Conservation (phyloP, 495 filamentous ascomycete species). For the Lasiosphaeriaceae sp. region DNA sequence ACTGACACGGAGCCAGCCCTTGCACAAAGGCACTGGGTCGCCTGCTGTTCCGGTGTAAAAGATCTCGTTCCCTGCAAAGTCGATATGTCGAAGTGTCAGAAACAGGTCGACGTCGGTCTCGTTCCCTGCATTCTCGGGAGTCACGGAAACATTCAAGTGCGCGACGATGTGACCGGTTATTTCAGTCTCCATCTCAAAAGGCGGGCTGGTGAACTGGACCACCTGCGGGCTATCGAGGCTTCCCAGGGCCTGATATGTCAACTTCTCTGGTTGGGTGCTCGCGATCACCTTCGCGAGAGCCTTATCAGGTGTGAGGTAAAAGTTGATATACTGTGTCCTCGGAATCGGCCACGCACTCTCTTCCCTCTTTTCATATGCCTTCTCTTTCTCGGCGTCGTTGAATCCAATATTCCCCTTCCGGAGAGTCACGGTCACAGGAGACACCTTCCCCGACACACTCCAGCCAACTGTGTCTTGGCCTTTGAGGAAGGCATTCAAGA, state of each 20-base stretch:
- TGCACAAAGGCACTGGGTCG: slow-evolving; percentile 45
- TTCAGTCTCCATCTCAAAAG: slow-evolving; percentile 56
- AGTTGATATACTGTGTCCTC: slow-evolving; percentile 55
- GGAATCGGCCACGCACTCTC: slow-evolving; percentile 64
- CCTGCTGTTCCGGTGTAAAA: slow-evolving; percentile 59
- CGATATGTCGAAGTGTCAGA: slow-evolving; percentile 57
- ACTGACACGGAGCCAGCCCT: slow-evolving; percentile 56
- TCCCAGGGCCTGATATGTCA: slow-evolving; percentile 55
- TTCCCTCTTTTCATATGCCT: slow-evolving; percentile 42
- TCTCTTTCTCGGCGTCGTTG: slow-evolving; percentile 57
- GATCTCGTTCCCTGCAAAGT: slow-evolving; percentile 52
- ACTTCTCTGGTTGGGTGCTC: slow-evolving; percentile 20
- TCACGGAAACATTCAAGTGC: slow-evolving; percentile 57
- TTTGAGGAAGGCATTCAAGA: slow-evolving; percentile 66
- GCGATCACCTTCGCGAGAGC: slow-evolving; percentile 27
- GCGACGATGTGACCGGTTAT: slow-evolving; percentile 64
- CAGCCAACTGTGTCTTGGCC: slow-evolving; percentile 58
- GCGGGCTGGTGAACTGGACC: slow-evolving; percentile 50
- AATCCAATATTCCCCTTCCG: slow-evolving; percentile 60
- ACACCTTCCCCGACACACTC: slow-evolving; percentile 47
- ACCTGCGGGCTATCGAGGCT: slow-evolving; percentile 42
- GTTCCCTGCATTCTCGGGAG: slow-evolving; percentile 27
- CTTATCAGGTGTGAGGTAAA: slow-evolving; percentile 44
- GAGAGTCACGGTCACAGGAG: slow-evolving; percentile 54
- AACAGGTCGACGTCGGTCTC: slow-evolving; percentile 61